Evolutionary conservation across 306 rosid species (phyloP), one percentile per base, ranked within the genome.

Genomic region (Lathyrus aphaca): DNA sequence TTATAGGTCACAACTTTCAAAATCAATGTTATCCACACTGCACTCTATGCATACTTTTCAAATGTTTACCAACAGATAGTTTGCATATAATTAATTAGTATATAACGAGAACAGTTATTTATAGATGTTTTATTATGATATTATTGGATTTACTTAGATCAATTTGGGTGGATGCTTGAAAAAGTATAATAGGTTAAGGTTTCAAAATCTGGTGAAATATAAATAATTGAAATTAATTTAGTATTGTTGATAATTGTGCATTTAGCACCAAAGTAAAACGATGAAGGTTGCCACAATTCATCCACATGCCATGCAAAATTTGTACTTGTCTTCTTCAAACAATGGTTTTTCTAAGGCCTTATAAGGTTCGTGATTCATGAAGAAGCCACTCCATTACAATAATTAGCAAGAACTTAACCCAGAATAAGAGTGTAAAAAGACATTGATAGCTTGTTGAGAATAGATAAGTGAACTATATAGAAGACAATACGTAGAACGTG

Each of bases 351-450:
- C 55, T 53, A 43, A 32, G 32, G 37, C 25, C 54, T 23, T 8
- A 15, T 15, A 40, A 76, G 74, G 48, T 75, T 61, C 60, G 43
- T 54, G 71, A 38, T 35, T 32, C 79, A 66, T 45, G 32, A 68
- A 49, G 74, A 75, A 59, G 55, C 17, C 56, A 60, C 49, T 49
- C 40, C 39, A 39, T 46, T 23, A 64, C 56, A 42, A 42, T 17
- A 15, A 30, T 19, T 25, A 15, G 29, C 15, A 19, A 74, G 42
- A 12, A 21, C 46, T 23, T 30, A 21, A 16, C 35, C 38, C 21
- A 18, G 40, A 4, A 14, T 23, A 15, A 2, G 8, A 71, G 25
- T 11, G 32, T 32, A 18, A 5, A 16, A 73, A 55, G 23, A 5
- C 55, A 37, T 7, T 49, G 32, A 66, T 45, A 79, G 37, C 13